phyloP scores from a whole-genome alignment of 352 stramenopile genomes.

The Pythium aristosporum region DNA sequence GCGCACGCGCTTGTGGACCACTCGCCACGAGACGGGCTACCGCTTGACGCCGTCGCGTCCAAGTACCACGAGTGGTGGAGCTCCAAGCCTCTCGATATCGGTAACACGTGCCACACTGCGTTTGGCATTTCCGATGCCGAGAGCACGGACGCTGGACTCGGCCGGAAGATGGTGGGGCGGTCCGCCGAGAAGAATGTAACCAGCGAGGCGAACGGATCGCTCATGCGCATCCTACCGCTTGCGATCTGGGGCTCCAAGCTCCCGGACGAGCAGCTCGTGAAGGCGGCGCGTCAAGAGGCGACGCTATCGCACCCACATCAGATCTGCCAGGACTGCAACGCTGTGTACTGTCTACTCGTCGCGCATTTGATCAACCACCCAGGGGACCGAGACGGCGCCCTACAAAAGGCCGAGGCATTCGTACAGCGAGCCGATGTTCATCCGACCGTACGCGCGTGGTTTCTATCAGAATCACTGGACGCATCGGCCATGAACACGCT shows the following conservation, averaged over 20 bases:
- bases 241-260: conserved; percentile 39
- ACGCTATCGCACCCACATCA: conserved; percentile 49
- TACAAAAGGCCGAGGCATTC: conserved; percentile 37
- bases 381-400: conserved; percentile 35
- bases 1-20: conserved; percentile 31
- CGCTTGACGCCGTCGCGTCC: conserved; percentile 36
- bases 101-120: conserved; percentile 44
- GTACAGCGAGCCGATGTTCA: conserved; percentile 28
- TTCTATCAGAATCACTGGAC: conserved; percentile 48
- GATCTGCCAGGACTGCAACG: conserved; percentile 61
- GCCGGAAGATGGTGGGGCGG: conserved; percentile 30
- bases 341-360: conserved; percentile 54
- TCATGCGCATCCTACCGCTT: conserved; percentile 53
- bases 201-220: conserved; percentile 53
- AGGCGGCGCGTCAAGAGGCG: conserved; percentile 36
- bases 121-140: conserved; percentile 27
- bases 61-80: conserved; percentile 40
- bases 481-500: conserved; percentile 32
- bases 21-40: conserved; percentile 31
- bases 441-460: conserved; percentile 39
- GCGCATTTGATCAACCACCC: conserved; percentile 43
- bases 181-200: conserved; percentile 23
- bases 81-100: conserved; percentile 51
- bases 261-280: conserved; percentile 31
- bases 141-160: conserved; percentile 11